Conservation (phyloP, 331 rosid genomes). For the Cydonia oblonga region DNA sequence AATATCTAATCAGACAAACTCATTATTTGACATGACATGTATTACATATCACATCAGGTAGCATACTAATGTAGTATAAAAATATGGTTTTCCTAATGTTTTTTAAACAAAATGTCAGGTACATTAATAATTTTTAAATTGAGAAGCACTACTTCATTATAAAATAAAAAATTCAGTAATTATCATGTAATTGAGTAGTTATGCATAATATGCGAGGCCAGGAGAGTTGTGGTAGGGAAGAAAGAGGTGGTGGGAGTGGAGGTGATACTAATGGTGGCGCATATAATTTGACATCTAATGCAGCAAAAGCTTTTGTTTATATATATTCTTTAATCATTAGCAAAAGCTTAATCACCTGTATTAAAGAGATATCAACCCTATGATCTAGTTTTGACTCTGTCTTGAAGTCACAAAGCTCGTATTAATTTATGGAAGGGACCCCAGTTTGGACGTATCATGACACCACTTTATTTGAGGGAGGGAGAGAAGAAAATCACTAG, state of each 20-base stretch:
- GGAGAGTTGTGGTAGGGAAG: slow-evolving; percentile 15
- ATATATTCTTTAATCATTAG: neutral
- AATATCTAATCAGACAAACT: too few species aligned
- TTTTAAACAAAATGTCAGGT: neutral
- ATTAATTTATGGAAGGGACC: neutral
- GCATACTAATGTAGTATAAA: too few species aligned
- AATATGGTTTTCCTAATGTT: too few species aligned
- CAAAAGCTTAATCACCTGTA: neutral
- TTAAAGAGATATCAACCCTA: neutral
- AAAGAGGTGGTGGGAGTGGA: slow-evolving; percentile 18
- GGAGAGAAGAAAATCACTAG: neutral
- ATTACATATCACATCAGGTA: neutral
- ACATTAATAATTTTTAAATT: neutral
- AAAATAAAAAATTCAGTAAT: neutral
- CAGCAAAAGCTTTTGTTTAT: neutral
- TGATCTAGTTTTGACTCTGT: slow-evolving; percentile 10
- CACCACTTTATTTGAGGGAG: neutral
- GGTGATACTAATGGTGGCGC: slow-evolving; percentile 32
- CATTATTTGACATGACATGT: too few species aligned
- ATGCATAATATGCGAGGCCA: neutral
- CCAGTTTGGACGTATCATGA: neutral
- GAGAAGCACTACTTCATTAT: slow-evolving; percentile 4
- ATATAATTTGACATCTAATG: slow-evolving; percentile 24
- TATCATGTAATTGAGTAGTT: neutral
- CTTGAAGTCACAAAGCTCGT: neutral